These are phyloP conservation scores for Cutaneotrichosporon sp. DNA, from an alignment of 1,284 basidiomycete species.

Conservation along the genomic window DNA sequence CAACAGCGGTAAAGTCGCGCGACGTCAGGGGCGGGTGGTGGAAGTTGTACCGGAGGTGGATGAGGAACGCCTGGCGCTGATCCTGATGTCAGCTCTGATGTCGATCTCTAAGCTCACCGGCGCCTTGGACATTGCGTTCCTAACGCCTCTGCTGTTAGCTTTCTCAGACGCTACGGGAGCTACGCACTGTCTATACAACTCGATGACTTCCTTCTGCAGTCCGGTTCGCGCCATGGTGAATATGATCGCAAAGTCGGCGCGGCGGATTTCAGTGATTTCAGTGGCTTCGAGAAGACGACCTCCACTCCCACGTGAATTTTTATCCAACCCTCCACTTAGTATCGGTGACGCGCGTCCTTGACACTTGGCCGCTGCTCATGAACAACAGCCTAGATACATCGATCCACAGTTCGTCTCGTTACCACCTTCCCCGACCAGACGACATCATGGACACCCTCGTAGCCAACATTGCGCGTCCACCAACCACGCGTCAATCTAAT, in stretches of 20 bases:
- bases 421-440: background rate
- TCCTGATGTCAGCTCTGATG: constrained; percentile 15
- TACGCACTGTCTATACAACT: constrained; percentile 39
- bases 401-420: background rate
- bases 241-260: background rate
- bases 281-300: background rate
- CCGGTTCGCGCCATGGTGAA: constrained; percentile 44
- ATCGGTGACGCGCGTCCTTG: constrained; percentile 14
- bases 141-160: constrained; percentile 36
- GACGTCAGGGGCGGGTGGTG: constrained; percentile 45
- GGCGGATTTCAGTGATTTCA: background rate
- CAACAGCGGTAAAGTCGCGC: constrained; percentile 52
- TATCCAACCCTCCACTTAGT: background rate
- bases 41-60: constrained; percentile 51
- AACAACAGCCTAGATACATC: background rate
- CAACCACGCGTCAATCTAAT: constrained; percentile 35
- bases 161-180: too few species aligned
- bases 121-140: constrained; percentile 42
- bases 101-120: background rate
- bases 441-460: constrained; percentile 72
- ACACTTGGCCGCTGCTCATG: constrained; percentile 7
- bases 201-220: constrained; percentile 51
- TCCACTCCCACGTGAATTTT: constrained; percentile 1
- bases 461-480: constrained; percentile 60
- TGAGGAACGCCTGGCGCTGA: constrained; percentile 37